Conservation (phyloP, 768 basidiomycete species). For the Mycena capillaripes region DNA sequence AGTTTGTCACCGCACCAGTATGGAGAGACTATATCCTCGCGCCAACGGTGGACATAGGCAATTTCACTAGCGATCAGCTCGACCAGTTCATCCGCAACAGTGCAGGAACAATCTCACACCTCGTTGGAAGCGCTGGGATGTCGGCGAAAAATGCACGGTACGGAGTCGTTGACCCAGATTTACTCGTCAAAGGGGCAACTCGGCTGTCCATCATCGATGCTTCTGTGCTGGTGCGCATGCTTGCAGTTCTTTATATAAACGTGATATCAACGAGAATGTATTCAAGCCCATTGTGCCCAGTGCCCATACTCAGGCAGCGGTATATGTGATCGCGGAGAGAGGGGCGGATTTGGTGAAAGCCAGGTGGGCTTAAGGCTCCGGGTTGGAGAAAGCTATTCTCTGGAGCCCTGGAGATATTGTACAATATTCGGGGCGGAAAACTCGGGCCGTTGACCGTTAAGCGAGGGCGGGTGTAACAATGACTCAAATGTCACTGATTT, state of each 20-base stretch:
- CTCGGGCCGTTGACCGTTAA: no score
- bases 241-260: no score
- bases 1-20: slow-evolving; percentile 5
- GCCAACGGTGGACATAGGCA: background rate
- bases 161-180: slow-evolving; percentile 8
- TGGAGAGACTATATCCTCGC: background rate
- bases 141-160: background rate
- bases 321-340: background rate
- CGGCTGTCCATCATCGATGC: slow-evolving; percentile 1
- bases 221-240: background rate
- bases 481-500: no score
- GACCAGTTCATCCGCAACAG: slow-evolving; percentile 5
- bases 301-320: background rate
- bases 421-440: no score
- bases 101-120: background rate
- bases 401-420: no score
- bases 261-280: no score
- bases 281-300: no score
- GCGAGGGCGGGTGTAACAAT: no score
- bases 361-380: no score
- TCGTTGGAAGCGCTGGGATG: slow-evolving; percentile 7
- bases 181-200: background rate
- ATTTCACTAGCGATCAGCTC: background rate
- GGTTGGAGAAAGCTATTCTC: no score
- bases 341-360: no score